Evolutionary conservation across 352 stramenopile species (phyloP).

Genomic region (Pythium dissotocum): DNA sequence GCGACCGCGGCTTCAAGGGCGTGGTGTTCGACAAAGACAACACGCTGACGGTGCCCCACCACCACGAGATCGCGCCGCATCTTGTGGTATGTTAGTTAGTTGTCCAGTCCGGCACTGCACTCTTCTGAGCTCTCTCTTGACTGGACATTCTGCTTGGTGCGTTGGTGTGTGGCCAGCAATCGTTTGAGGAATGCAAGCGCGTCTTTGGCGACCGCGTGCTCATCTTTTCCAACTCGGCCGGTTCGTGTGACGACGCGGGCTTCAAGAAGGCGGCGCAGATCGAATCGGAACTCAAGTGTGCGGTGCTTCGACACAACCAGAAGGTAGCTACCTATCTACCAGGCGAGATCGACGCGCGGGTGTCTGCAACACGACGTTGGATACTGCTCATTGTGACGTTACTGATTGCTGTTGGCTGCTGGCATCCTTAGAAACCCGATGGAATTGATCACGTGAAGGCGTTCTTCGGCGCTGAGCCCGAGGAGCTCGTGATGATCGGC

Average conservation of each 20-base stretch:
- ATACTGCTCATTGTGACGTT: background rate
- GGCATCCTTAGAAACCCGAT: conserved; percentile 80
- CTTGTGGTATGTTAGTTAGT: conserved; percentile 28
- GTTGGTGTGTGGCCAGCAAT: conserved; percentile 30
- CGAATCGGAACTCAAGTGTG: conserved; percentile 76
- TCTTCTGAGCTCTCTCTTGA: background rate
- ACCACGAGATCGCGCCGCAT: conserved; percentile 74
- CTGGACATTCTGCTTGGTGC: background rate
- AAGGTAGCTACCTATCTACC: conserved; percentile 57
- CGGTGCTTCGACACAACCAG: conserved; percentile 89
- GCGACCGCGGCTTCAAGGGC: conserved; percentile 86
- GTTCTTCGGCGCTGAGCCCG: conserved; percentile 80
- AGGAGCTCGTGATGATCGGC: conserved; percentile 94
- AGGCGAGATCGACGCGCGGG: background rate
- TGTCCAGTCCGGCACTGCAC: background rate
- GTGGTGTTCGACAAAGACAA: conserved; percentile 99
- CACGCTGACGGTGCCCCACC: conserved; percentile 93
- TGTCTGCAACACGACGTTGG: background rate
- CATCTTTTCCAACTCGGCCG: conserved; percentile 96
- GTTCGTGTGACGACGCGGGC: conserved; percentile 88
- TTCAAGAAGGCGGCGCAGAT: conserved; percentile 83
- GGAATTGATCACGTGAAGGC: conserved; percentile 86
- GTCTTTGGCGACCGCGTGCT: conserved; percentile 92
- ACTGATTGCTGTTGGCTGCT: background rate
- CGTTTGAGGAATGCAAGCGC: conserved; percentile 73